These are phyloP conservation scores for Limonomyces culmigenus DNA, from an alignment of 1,284 basidiomycete genomes.

Conservation along the genomic window DNA sequence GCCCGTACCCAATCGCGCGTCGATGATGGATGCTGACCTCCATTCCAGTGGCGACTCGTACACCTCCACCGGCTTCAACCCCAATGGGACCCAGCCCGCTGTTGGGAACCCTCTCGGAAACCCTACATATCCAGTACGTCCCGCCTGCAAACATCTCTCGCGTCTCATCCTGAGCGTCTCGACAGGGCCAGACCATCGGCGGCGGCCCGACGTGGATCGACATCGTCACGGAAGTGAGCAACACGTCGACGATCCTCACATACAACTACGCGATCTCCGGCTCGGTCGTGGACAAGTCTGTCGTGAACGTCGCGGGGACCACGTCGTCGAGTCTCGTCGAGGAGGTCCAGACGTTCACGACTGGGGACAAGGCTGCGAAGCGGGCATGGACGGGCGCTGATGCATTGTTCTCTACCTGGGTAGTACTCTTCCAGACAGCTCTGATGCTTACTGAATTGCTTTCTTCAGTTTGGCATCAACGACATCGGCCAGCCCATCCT, in stretches of 20 bases:
- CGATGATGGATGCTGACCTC: background rate
- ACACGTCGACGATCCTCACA: slow-evolving; percentile 31
- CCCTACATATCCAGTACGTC: slow-evolving; percentile 28
- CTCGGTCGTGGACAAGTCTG: slow-evolving; percentile 42
- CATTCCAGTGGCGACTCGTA: slow-evolving; percentile 37
- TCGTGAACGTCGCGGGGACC: slow-evolving; percentile 38
- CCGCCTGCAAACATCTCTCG: slow-evolving; percentile 2
- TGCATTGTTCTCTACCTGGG: slow-evolving; percentile 44
- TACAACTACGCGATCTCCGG: slow-evolving; percentile 44
- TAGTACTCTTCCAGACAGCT: too few relatives aligned
- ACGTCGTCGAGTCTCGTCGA: slow-evolving; percentile 46
- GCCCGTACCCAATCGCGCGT: background rate
- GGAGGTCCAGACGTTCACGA: slow-evolving; percentile 39
- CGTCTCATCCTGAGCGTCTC: background rate
- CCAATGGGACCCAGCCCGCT: slow-evolving; percentile 22
- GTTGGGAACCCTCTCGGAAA: slow-evolving; percentile 37
- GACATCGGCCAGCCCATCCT: slow-evolving; percentile 45
- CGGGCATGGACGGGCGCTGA: slow-evolving; percentile 37
- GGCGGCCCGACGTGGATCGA: slow-evolving; percentile 44
- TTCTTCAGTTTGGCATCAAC: slow-evolving; percentile 51
- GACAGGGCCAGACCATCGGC: slow-evolving; percentile 30
- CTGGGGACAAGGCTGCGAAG: slow-evolving; percentile 30
- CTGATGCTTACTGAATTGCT: too few relatives aligned
- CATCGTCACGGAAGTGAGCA: slow-evolving; percentile 27
- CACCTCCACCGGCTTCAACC: slow-evolving; percentile 33